phyloP scores from a whole-genome alignment of 2,329 filamentous ascomycete species.

The Diaporthe capsici region DNA sequence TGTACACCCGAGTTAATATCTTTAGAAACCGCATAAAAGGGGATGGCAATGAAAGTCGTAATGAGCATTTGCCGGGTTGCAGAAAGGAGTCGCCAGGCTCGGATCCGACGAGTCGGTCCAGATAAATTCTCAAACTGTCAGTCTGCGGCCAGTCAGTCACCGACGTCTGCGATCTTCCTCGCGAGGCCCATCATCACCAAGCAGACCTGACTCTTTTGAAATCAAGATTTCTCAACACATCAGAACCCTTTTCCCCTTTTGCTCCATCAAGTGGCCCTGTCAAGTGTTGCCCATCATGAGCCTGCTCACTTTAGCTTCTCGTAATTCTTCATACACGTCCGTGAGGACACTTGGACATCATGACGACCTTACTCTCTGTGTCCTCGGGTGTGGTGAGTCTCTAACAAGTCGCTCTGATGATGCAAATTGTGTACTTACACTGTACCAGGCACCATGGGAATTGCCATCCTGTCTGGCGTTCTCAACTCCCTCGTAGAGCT shows the following conservation, averaged over 20 bases:
- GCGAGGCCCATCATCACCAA: not conserved
- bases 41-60: conserved; percentile 36
- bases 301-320: conserved; percentile 25
- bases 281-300: conserved; percentile 48
- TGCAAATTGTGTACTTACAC: conserved; percentile 5
- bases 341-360: conserved; percentile 32
- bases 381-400: conserved; percentile 83
- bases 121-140: not conserved
- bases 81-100: conserved; percentile 26
- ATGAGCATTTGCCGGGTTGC: conserved; percentile 25
- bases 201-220: not conserved
- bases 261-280: conserved; percentile 38
- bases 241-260: conserved; percentile 24
- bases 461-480: conserved; percentile 86
- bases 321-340: conserved; percentile 23
- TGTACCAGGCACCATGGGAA: conserved; percentile 83
- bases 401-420: not conserved
- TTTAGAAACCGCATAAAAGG: conserved; percentile 35
- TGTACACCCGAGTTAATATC: conserved; percentile 30
- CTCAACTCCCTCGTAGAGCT: conserved; percentile 75
- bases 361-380: conserved; percentile 77
- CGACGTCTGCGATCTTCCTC: conserved; percentile 6
- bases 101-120: conserved; percentile 17
- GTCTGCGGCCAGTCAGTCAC: not conserved
- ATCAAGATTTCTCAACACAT: conserved; percentile 1